Percentiles rank a stretch among this genome's conserved stretches.
Evolutionary conservation across 495 filamentous ascomycete genomes (phyloP).

Genomic region (Penicillium cosmopolitanum): DNA sequence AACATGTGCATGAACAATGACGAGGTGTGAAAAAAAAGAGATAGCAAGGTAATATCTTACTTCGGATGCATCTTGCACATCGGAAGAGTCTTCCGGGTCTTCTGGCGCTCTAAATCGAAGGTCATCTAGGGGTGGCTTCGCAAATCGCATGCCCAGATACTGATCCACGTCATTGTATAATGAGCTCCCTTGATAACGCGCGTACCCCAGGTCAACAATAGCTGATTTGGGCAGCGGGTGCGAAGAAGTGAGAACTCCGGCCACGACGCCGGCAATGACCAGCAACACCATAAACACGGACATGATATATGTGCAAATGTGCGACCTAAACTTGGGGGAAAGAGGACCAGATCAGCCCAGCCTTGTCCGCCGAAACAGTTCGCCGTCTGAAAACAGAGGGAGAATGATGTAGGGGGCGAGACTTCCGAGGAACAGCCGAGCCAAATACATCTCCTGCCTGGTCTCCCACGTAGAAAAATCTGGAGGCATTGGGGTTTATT

Average conservation of each 20-base stretch:
- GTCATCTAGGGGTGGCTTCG: constrained; percentile 54
- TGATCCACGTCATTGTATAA: constrained; percentile 51
- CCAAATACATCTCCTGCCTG: not conserved
- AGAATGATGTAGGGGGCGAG: not conserved
- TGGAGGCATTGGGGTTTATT: not conserved
- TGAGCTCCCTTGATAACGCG: constrained; percentile 38
- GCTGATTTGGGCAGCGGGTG: constrained; percentile 13
- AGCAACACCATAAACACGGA: constrained; percentile 7
- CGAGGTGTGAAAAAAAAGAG: not conserved
- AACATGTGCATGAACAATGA: not conserved
- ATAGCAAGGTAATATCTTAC: constrained; percentile 20
- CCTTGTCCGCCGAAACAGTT: not conserved
- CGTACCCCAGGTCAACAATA: constrained; percentile 43
- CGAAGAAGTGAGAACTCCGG: constrained; percentile 11
- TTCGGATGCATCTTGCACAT: constrained; percentile 42
- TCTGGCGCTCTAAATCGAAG: constrained; percentile 58
- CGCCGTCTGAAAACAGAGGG: not conserved
- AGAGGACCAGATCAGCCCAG: not conserved
- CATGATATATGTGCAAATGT: constrained; percentile 4
- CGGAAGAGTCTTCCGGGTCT: constrained; percentile 42
- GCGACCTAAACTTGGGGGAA: not conserved
- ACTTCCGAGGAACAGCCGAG: not conserved
- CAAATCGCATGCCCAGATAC: constrained; percentile 65
- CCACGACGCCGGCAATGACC: constrained; percentile 9
- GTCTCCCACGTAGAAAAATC: not conserved